Percentiles rank a stretch among this genome's conserved stretches.
Conservation (phyloP, 1,284 basidiomycete genomes). For the Trichosporon coremiiforme region DNA sequence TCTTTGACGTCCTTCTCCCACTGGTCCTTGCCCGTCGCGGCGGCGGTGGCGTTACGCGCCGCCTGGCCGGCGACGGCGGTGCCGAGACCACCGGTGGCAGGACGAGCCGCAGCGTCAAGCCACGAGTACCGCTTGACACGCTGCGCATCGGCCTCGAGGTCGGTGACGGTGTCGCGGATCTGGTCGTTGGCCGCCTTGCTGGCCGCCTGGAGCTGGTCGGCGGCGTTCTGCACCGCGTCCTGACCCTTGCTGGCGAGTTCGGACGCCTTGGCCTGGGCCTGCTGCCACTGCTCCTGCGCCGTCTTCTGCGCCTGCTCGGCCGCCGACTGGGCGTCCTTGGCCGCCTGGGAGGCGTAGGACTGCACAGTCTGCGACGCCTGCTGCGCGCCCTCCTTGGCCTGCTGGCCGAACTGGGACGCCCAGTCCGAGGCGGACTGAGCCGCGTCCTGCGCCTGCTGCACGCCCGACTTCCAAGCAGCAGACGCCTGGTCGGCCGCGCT, state of each 20-base stretch:
- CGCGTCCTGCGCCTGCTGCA: slow-evolving; percentile 2
- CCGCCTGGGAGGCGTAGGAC: neutral
- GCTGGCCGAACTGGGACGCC: neutral
- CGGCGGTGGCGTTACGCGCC: neutral
- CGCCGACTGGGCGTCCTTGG: neutral
- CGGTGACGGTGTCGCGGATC: neutral
- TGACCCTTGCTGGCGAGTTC: neutral
- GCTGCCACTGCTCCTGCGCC: neutral
- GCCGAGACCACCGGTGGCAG: neutral
- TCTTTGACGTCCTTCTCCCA: slow-evolving; percentile 12
- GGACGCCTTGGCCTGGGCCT: slow-evolving; percentile 6
- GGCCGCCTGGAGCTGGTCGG: slow-evolving; percentile 3
- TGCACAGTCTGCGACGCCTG: neutral
- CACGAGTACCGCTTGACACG: neutral
- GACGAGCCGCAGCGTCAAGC: neutral
- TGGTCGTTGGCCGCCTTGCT: neutral
- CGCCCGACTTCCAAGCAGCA: neutral
- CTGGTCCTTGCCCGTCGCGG: neutral
- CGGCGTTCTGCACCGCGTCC: neutral
- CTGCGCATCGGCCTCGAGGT: neutral
- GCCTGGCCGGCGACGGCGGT: neutral
- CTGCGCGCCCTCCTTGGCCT: neutral
- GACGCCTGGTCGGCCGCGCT: neutral
- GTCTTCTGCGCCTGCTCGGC: neutral
- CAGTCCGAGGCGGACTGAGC: neutral